These are phyloP conservation scores for Cyanophora paradoxa DNA, from an alignment of 78 protist species.

Conservation along the genomic window DNA sequence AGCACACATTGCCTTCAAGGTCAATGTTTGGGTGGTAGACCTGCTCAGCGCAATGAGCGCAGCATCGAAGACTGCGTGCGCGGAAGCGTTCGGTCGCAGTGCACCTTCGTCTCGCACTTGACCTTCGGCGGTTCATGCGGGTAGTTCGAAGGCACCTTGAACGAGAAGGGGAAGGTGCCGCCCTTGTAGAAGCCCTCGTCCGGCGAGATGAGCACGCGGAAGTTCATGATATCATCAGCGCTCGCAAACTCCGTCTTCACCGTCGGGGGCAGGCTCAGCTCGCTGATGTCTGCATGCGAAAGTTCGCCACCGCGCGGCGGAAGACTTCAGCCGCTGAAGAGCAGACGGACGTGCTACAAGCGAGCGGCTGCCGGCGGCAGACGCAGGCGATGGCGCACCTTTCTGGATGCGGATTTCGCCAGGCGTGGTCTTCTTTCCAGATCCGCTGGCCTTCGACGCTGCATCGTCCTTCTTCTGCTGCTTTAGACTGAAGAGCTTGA, in stretches of 20 bases:
- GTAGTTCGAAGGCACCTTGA: slow-evolving; percentile 6
- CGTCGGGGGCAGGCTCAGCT: too few species aligned
- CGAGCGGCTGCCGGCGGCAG: not conserved
- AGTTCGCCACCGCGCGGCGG: not conserved
- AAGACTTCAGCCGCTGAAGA: too few species aligned
- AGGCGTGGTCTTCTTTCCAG: not conserved
- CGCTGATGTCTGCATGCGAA: slow-evolving; percentile 2
- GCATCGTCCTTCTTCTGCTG: not conserved
- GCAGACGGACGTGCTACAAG: not conserved
- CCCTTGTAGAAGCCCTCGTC: slow-evolving; percentile 8
- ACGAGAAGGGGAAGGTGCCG: not conserved
- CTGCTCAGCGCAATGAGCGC: too few species aligned
- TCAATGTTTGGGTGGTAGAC: slow-evolving; percentile 19
- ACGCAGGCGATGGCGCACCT: not conserved
- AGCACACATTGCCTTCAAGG: slow-evolving; percentile 59
- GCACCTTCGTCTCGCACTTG: slow-evolving; percentile 7
- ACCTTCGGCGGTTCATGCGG: slow-evolving; percentile 13
- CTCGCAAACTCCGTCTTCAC: slow-evolving; percentile 15
- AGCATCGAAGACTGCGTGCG: not conserved
- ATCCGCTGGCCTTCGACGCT: not conserved
- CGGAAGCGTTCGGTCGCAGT: not conserved
- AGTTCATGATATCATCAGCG: slow-evolving; percentile 17
- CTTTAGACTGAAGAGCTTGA: not conserved
- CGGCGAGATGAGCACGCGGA: not conserved
- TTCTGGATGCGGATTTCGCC: too few species aligned